Base-by-base conservation (phyloP, 495 filamentous ascomycete species). In the Halenospora varia region DNA sequence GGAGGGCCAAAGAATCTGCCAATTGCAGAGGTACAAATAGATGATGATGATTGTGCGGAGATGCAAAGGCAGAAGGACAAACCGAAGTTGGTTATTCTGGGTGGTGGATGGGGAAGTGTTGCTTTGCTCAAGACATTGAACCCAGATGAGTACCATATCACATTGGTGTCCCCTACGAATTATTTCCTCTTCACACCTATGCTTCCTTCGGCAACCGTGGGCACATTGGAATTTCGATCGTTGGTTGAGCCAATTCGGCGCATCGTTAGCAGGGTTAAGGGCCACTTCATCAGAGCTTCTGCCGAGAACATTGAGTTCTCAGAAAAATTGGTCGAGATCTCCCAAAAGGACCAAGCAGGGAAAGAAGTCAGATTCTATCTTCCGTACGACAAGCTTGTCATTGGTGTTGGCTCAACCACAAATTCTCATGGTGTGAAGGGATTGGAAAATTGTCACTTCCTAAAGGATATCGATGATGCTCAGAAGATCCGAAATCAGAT, bases 171-270 rank as follows among this genome's bases (percentile, higher is more conserved):
- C 0, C 92, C 95, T 0, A 87, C 86, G 25, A 97, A 97, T 62
- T 95, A 97, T 73, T 99, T 99, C 73, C 71, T 97, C 39, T 99
- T 97, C 70, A 97, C 95, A 1, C 95, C 95, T 2, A 96, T 99
- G 89, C 77, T 99, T 19, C 95, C 95, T 1, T 93, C 89, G 19
- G 95, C 93, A 8, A 99, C 95, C 0, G 95, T 99, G 23, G 95
- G 95, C 0, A 99, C 95, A 0, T 72, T 99, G 55, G 94, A 96
- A 62, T 77, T 97, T 63, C 78, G 91, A 62, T 94, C 90, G 22
- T 72, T 99, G 60, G 88, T 96, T 18, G 95, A 99, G 72, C 95
- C 95, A 1, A 88, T 99, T 49, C 79, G 95, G 46, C 81, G 88
- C 10, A 94, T 97, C 50, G 80, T 96, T 22, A 73, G 81, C 42